A percentile compares a stretch with the other conserved stretches of the same genome.
Conservation (phyloP, 305 asterid genomes). For the Solanum chacoense region DNA sequence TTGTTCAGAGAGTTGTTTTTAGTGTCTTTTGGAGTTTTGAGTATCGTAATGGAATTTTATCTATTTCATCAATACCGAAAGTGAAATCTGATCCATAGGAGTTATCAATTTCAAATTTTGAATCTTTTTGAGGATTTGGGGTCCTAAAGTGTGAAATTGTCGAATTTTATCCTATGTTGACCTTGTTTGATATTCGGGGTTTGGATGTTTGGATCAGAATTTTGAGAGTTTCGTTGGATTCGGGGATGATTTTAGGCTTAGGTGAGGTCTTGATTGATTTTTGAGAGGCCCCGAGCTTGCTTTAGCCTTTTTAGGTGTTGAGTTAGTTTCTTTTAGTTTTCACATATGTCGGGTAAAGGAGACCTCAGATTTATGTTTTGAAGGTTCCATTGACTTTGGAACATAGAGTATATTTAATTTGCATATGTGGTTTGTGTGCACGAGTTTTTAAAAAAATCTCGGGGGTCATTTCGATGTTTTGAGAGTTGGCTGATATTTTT, state of each 20-base stretch:
- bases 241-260: not conserved
- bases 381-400: no score
- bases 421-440: not conserved
- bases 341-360: no score
- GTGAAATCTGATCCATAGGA: no score
- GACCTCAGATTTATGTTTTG: not conserved
- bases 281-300: not conserved
- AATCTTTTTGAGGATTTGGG: not conserved
- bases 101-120: not conserved
- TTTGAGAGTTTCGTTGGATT: no score
- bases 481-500: not conserved
- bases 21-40: no score
- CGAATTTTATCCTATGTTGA: no score
- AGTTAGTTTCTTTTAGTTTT: not conserved
- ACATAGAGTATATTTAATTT: not conserved
- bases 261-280: not conserved
- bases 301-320: not conserved
- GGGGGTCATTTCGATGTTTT: not conserved
- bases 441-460: not conserved
- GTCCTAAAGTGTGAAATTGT: not conserved
- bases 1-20: no score
- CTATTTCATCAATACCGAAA: not conserved
- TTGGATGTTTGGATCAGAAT: no score
- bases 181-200: not conserved
- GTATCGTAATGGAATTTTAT: no score